Percentiles rank a stretch among this genome's conserved stretches.
phyloP scores from a whole-genome alignment of 2,329 filamentous ascomycete genomes.

The Colletotrichum karsti region DNA sequence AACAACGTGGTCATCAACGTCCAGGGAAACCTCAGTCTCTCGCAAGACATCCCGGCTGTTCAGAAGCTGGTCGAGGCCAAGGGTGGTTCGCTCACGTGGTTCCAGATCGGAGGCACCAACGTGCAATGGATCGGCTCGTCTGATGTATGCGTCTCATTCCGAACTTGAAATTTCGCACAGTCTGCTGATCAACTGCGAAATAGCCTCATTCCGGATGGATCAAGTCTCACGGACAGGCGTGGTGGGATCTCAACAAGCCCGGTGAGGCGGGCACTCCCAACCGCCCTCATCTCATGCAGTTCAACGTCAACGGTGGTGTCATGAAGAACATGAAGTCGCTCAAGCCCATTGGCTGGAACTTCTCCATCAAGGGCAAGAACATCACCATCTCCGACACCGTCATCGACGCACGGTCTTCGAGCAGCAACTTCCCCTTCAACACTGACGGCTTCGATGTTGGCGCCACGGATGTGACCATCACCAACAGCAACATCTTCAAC shows the following conservation, averaged over 20 bases:
- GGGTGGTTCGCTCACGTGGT: conserved; percentile 44
- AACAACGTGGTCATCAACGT: conserved; percentile 51
- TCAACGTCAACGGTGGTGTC: conserved; percentile 43
- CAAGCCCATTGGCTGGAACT: conserved; percentile 53
- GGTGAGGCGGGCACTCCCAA: conserved; percentile 46
- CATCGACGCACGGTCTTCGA: conserved; percentile 46
- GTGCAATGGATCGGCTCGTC: conserved; percentile 43
- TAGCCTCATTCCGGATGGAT: conserved; percentile 47
- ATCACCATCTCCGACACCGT: conserved; percentile 48
- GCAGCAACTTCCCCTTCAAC: conserved; percentile 50
- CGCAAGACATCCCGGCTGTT: conserved; percentile 46
- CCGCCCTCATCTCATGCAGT: conserved; percentile 49
- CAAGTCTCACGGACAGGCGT: conserved; percentile 52
- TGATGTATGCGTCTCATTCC: conserved; percentile 35
- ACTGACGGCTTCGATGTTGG: conserved; percentile 45
- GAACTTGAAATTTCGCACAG: neutral
- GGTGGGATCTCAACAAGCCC: conserved; percentile 52
- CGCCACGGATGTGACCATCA: conserved; percentile 39
- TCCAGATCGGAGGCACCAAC: conserved; percentile 41
- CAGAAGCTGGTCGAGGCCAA: conserved; percentile 44
- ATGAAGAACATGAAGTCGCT: conserved; percentile 49
- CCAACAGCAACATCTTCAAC: conserved; percentile 45
- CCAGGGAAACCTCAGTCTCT: conserved; percentile 51
- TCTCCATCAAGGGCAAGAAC: conserved; percentile 46
- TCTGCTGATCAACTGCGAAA: neutral